These are phyloP conservation scores for Neonothopanus nambi DNA, from an alignment of 1,284 basidiomycete genomes.

Conservation along the genomic window DNA sequence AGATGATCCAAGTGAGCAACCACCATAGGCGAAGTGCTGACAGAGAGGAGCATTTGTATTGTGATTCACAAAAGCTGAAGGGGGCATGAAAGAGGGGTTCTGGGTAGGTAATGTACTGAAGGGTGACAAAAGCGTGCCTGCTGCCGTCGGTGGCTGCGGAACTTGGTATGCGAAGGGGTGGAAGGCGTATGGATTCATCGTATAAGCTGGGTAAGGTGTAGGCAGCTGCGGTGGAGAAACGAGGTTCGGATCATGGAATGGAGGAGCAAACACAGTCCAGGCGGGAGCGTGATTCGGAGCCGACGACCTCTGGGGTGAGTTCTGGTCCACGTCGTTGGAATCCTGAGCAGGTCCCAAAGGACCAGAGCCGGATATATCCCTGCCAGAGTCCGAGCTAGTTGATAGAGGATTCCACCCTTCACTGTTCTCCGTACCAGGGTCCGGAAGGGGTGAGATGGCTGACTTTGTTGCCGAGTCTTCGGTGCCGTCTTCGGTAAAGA, in stretches of 20 bases:
- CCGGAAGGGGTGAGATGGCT: too few relatives aligned
- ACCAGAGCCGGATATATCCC: too few relatives aligned
- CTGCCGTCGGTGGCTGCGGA: too few relatives aligned
- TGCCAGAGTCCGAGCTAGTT: too few relatives aligned
- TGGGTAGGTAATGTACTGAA: constrained; percentile 13
- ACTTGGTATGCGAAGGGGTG: not conserved
- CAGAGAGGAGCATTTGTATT: not conserved
- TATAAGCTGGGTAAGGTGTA: not conserved
- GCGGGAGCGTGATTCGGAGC: not conserved
- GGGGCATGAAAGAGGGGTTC: constrained; percentile 7
- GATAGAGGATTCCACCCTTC: too few relatives aligned
- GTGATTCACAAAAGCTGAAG: not conserved
- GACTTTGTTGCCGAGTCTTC: too few relatives aligned
- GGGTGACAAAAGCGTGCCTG: constrained; percentile 6
- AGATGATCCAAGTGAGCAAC: constrained; percentile 1
- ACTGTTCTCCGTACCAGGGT: too few relatives aligned
- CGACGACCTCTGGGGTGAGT: too few relatives aligned
- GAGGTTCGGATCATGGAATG: constrained; percentile 2
- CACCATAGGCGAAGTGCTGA: constrained; percentile 3
- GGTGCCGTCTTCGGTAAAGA: too few relatives aligned
- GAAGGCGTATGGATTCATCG: not conserved
- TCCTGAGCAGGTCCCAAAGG: too few relatives aligned
- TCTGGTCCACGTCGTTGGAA: too few relatives aligned
- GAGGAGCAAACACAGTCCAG: not conserved
- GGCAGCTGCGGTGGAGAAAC: not conserved